phyloP scores from a whole-genome alignment of 371 early-diverging fungal species.

The Chytridium lagenaria region DNA sequence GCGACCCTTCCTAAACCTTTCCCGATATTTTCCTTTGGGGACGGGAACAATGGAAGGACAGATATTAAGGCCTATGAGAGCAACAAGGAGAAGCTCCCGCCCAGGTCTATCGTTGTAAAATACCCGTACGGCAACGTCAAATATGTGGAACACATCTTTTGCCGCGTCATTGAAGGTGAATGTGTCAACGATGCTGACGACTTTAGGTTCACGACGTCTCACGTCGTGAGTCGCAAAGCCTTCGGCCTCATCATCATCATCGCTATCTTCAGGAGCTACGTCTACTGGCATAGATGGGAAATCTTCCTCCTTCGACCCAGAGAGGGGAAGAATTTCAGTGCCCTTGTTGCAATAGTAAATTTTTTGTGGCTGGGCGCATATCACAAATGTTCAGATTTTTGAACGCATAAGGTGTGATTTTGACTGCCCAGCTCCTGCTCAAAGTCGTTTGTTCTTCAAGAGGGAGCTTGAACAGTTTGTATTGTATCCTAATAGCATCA shows the following conservation, averaged over 20 bases:
- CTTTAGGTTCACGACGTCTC: background rate
- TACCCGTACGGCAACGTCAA: background rate
- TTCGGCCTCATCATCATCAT: background rate
- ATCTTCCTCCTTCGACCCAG: background rate
- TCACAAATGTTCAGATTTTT: background rate
- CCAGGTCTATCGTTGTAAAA: background rate
- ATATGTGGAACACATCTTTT: background rate
- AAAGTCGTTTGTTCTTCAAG: background rate
- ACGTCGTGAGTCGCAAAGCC: background rate
- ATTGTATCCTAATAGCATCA: background rate
- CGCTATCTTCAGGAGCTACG: background rate
- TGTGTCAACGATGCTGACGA: background rate
- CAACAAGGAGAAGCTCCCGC: background rate
- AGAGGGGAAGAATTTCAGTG: background rate
- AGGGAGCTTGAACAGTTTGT: background rate
- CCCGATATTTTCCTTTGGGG: background rate
- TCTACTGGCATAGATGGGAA: background rate
- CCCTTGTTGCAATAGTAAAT: background rate
- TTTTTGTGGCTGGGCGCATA: background rate
- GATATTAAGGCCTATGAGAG: background rate
- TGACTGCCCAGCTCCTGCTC: background rate
- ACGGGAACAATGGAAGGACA: background rate
- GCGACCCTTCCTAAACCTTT: background rate
- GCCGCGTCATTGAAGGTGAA: constrained; percentile 4
- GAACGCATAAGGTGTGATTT: background rate